phyloP scores from a whole-genome alignment of 169 alveolate genomes.

The Babesia ovata region DNA sequence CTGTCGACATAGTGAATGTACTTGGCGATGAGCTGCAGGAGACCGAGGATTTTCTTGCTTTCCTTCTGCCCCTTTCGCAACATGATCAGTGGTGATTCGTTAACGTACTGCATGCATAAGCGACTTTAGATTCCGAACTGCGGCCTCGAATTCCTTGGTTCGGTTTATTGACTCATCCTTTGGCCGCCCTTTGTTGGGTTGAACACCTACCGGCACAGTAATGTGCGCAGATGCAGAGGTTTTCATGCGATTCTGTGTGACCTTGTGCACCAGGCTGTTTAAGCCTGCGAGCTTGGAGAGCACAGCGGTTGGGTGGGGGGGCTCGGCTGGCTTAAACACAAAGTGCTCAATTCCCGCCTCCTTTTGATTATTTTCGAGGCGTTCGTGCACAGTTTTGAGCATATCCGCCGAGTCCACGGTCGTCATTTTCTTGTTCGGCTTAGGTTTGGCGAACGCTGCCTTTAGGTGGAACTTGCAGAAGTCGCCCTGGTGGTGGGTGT shows the following conservation, averaged over 20 bases:
- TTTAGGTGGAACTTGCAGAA: slow-evolving; percentile 65
- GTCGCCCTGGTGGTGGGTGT: slow-evolving; percentile 64
- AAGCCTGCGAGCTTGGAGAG: slow-evolving; percentile 9
- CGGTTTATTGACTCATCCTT: background rate
- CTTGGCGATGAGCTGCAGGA: slow-evolving; percentile 45
- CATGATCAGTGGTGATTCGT: background rate
- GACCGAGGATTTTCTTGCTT: slow-evolving; percentile 37
- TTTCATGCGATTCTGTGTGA: background rate
- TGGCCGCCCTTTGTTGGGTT: no score
- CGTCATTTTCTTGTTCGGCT: background rate
- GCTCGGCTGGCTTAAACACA: slow-evolving; percentile 9
- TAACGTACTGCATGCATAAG: background rate
- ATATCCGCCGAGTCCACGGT: slow-evolving; percentile 7
- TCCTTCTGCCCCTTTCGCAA: slow-evolving; percentile 39
- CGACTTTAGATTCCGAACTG: slow-evolving; percentile 6
- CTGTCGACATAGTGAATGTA: slow-evolving; percentile 8
- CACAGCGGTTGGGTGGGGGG: slow-evolving; percentile 15
- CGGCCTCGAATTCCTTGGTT: slow-evolving; percentile 20
- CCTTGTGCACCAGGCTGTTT: slow-evolving; percentile 11
- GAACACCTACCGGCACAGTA: no score
- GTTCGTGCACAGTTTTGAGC: background rate
- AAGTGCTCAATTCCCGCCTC: background rate
- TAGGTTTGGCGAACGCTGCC: slow-evolving; percentile 10
- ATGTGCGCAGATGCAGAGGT: no score
- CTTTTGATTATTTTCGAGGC: background rate